These are phyloP conservation scores for Taiozyma sp. DNA, from an alignment of 1,139 yeast genomes.

Conservation along the genomic window DNA sequence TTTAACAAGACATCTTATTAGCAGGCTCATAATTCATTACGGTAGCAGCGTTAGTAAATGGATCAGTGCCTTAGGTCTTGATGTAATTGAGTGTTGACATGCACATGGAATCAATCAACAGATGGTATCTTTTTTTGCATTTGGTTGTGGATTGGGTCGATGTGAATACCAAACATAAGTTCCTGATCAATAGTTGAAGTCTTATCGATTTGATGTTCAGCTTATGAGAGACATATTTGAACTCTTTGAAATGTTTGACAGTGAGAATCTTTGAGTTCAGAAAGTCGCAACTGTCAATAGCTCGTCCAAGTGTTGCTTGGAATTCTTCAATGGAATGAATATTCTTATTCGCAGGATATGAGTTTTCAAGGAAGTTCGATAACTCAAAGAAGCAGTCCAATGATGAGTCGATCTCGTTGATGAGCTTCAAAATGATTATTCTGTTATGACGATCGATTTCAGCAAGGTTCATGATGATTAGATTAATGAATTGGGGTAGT, in stretches of 20 bases:
- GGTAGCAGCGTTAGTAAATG: background rate
- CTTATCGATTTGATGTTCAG: background rate
- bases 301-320: background rate
- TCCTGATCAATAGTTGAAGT: background rate
- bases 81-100: background rate
- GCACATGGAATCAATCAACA: background rate
- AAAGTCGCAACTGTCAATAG: background rate
- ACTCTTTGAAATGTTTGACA: background rate
- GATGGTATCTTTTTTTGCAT: background rate
- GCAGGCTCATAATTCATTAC: background rate
- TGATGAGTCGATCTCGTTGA: constrained; percentile 8
- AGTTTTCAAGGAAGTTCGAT: background rate
- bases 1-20: background rate
- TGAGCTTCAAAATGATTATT: background rate
- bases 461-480: background rate
- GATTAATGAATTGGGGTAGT: background rate
- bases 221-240: background rate
- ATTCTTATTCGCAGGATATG: background rate
- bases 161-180: background rate
- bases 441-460: background rate
- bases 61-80: background rate
- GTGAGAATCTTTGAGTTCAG: background rate
- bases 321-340: background rate
- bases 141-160: background rate
- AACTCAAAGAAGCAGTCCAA: constrained; percentile 5